Percentiles rank a stretch among this genome's conserved stretches.
Evolutionary conservation across 2,329 filamentous ascomycete genomes (phyloP).

Genomic region (Ophidiomyces ophidiicola): DNA sequence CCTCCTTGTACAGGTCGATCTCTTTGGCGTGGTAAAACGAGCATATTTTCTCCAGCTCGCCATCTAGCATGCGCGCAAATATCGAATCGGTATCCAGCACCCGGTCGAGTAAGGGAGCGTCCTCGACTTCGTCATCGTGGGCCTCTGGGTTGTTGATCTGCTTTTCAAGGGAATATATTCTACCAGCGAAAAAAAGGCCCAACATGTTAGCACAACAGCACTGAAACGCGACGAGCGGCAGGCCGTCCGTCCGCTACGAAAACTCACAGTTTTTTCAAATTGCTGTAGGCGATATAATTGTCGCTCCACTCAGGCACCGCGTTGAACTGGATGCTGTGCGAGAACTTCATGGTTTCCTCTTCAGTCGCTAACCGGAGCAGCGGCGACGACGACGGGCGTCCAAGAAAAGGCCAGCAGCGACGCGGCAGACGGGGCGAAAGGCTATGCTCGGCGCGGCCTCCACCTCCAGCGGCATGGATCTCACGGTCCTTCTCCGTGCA

Average conservation of each 20-base stretch:
- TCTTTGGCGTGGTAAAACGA: constrained; percentile 88
- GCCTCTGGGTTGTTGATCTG: constrained; percentile 51
- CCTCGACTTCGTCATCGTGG: constrained; percentile 59
- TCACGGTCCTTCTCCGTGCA: too few relatives aligned
- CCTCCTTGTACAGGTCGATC: constrained; percentile 69
- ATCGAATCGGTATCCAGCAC: constrained; percentile 63
- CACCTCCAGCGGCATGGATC: constrained; percentile 3
- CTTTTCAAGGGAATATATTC: constrained; percentile 92
- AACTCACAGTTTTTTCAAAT: constrained; percentile 89
- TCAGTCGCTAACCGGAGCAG: constrained; percentile 51
- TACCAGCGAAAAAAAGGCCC: constrained; percentile 27
- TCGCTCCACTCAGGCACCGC: constrained; percentile 99
- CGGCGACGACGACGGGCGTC: constrained; percentile 3
- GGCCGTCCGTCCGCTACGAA: not conserved
- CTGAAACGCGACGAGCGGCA: constrained; percentile 10
- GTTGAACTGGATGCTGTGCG: constrained; percentile 98
- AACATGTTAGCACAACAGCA: constrained; percentile 8
- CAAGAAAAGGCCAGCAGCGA: constrained; percentile 1
- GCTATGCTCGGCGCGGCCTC: constrained; percentile 19
- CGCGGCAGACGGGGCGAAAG: constrained; percentile 1
- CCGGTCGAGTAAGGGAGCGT: constrained; percentile 63
- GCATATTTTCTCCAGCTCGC: constrained; percentile 86
- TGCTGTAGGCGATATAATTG: constrained; percentile 96
- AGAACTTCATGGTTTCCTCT: constrained; percentile 96
- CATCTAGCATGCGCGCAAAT: constrained; percentile 69